Conservation (phyloP, 148 eudicot genomes). For the Hydrangea macrophylla region DNA sequence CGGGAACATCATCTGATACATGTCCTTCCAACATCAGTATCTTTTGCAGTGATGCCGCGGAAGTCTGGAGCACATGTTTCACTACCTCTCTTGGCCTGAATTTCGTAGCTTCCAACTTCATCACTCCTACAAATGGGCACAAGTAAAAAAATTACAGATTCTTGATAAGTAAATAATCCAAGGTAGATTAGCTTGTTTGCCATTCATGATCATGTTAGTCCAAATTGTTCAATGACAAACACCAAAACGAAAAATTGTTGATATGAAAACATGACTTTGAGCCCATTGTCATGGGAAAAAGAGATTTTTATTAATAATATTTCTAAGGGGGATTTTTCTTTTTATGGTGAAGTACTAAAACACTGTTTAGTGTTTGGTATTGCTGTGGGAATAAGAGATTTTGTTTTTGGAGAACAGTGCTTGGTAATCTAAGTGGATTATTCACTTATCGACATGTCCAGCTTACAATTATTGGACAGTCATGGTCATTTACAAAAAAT, state of each 20-base stretch:
- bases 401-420: no score
- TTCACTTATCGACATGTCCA: no score
- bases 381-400: no score
- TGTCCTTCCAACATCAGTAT: slow-evolving; percentile 78
- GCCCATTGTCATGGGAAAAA: no score
- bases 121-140: slow-evolving; percentile 47
- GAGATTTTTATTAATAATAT: no score
- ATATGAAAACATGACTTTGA: no score
- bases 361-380: no score
- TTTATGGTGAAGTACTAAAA: no score
- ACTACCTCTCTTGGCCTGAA: slow-evolving; percentile 95
- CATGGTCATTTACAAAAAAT: background rate
- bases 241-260: no score
- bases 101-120: slow-evolving; percentile 90
- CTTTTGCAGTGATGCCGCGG: slow-evolving; percentile 87
- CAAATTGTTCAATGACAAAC: background rate
- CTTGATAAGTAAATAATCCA: background rate
- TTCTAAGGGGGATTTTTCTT: no score
- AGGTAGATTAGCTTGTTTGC: background rate
- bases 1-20: slow-evolving; percentile 71
- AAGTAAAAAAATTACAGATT: background rate
- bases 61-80: slow-evolving; percentile 88
- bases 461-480: no score
- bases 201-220: background rate
- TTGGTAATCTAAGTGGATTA: no score